Percentiles rank a stretch among this genome's conserved stretches.
phyloP scores from a whole-genome alignment of 2,329 filamentous ascomycete genomes.

The Raffaelea albimanens region DNA sequence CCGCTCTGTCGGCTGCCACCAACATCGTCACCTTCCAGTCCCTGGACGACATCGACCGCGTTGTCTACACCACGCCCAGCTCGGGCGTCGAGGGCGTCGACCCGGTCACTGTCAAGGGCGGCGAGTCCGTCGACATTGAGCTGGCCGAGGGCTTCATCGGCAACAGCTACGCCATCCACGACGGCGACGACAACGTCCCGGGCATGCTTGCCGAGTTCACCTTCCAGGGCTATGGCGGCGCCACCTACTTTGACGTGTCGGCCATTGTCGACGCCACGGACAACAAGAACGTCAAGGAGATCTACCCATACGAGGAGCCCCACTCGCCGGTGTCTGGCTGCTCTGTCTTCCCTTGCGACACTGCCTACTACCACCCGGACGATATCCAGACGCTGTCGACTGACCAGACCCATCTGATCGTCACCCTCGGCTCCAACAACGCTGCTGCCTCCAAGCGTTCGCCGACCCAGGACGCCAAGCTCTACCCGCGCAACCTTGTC shows the following conservation, averaged over 20 bases:
- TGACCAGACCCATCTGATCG: conserved; percentile 21
- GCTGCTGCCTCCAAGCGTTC: conserved; percentile 4
- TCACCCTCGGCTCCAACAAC: conserved; percentile 17
- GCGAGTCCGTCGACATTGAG: conserved; percentile 28
- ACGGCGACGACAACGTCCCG: conserved; percentile 21
- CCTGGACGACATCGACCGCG: conserved; percentile 41
- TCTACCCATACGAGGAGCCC: conserved; percentile 22
- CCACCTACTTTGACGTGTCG: conserved; percentile 34
- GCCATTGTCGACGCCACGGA: conserved; percentile 33
- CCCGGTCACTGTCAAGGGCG: conserved; percentile 28
- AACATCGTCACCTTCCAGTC: conserved; percentile 49
- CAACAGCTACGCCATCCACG: conserved; percentile 24
- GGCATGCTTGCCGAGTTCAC: conserved; percentile 28
- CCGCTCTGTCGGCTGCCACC: conserved; percentile 29
- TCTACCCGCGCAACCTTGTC: conserved; percentile 15
- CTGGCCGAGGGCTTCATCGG: conserved; percentile 20
- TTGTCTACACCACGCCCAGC: conserved; percentile 40
- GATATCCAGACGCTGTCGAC: conserved; percentile 30
- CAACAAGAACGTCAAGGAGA: conserved; percentile 26
- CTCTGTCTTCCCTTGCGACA: conserved; percentile 28
- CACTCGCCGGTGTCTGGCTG: conserved; percentile 27
- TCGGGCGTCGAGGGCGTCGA: conserved; percentile 24
- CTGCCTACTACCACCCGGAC: conserved; percentile 29
- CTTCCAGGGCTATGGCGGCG: conserved; percentile 24
- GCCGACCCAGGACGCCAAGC: conserved; percentile 5